A percentile compares a stretch with the other conserved stretches of the same genome.
Evolutionary conservation across 2,329 filamentous ascomycete genomes (phyloP).

Genomic region (Aureobasidium sp.): DNA sequence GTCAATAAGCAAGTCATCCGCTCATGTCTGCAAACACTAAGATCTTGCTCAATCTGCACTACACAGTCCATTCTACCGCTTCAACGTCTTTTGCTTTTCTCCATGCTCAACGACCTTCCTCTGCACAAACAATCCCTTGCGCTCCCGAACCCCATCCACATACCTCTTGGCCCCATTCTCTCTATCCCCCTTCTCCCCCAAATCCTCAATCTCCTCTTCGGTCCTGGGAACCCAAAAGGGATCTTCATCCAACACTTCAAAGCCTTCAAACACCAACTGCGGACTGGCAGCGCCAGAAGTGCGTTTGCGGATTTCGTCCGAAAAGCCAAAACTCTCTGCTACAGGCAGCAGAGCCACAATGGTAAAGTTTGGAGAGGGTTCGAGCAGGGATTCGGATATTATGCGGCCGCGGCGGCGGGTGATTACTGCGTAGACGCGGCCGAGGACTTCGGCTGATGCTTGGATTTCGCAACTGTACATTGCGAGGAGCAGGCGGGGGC

Average conservation of each 20-base stretch:
- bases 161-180: slow-evolving; percentile 96
- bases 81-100: slow-evolving; percentile 79
- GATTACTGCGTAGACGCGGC: slow-evolving; percentile 95
- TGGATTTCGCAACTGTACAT: slow-evolving; percentile 99
- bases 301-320: slow-evolving; percentile 91
- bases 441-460: slow-evolving; percentile 86
- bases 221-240: slow-evolving; percentile 97
- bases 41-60: too few relatives aligned
- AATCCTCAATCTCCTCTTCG: slow-evolving; percentile 90
- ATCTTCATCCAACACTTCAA: slow-evolving; percentile 87
- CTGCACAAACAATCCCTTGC: slow-evolving; percentile 83
- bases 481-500: slow-evolving; percentile 83
- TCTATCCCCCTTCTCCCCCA: slow-evolving; percentile 84
- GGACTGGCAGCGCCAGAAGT: slow-evolving; percentile 85
- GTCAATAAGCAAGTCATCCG: too few relatives aligned
- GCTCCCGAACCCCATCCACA: slow-evolving; percentile 76
- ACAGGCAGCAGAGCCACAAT: slow-evolving; percentile 83
- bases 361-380: slow-evolving; percentile 93
- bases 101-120: slow-evolving; percentile 66
- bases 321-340: slow-evolving; percentile 91
- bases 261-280: slow-evolving; percentile 88
- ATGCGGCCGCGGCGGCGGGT: slow-evolving; percentile 86
- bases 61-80: slow-evolving; percentile 33
- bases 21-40: too few relatives aligned
- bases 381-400: slow-evolving; percentile 82